A percentile compares a stretch with the other conserved stretches of the same genome.
phyloP scores from a whole-genome alignment of 2,329 filamentous ascomycete species.

The Aschersonia sp. region DNA sequence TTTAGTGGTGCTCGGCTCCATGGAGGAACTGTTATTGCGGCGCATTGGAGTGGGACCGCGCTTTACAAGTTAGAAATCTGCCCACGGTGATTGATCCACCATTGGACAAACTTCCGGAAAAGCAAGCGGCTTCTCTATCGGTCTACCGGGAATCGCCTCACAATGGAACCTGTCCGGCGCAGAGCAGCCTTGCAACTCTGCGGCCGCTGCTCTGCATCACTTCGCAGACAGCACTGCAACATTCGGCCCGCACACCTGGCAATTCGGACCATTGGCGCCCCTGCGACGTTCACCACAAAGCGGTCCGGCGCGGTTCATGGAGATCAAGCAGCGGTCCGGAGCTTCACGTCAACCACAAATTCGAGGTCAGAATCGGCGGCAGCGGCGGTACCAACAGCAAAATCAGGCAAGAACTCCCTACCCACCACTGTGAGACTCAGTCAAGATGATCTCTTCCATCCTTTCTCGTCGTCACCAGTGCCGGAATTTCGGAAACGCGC shows the following conservation, averaged over 20 bases:
- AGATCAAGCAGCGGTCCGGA: constrained; percentile 6
- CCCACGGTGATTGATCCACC: too few species aligned
- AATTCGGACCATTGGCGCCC: constrained; percentile 12
- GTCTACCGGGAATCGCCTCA: background rate
- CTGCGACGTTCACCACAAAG: constrained; percentile 7
- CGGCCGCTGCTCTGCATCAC: constrained; percentile 22
- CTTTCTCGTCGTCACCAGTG: constrained; percentile 77
- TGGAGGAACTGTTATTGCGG: constrained; percentile 24
- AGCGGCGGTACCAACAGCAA: background rate
- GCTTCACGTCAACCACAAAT: constrained; percentile 16
- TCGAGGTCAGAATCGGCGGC: constrained; percentile 13
- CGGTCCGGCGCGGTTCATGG: constrained; percentile 7
- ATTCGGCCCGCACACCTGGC: constrained; percentile 10
- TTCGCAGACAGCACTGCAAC: constrained; percentile 15
- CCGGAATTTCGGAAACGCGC: constrained; percentile 77
- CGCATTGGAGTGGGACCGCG: too few species aligned
- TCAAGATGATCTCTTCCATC: constrained; percentile 81
- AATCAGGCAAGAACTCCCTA: constrained; percentile 7
- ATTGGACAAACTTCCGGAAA: too few species aligned
- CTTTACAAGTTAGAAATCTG: too few species aligned
- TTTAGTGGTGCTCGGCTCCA: constrained; percentile 7
- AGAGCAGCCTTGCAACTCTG: constrained; percentile 24
- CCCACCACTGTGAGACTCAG: constrained; percentile 28
- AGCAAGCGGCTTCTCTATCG: background rate
- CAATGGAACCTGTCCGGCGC: constrained; percentile 26